Evolutionary conservation across 1,139 yeast genomes (phyloP), one percentile per base, ranked within the genome.

Genomic region (Zygosaccharomyces pseudobailii): DNA sequence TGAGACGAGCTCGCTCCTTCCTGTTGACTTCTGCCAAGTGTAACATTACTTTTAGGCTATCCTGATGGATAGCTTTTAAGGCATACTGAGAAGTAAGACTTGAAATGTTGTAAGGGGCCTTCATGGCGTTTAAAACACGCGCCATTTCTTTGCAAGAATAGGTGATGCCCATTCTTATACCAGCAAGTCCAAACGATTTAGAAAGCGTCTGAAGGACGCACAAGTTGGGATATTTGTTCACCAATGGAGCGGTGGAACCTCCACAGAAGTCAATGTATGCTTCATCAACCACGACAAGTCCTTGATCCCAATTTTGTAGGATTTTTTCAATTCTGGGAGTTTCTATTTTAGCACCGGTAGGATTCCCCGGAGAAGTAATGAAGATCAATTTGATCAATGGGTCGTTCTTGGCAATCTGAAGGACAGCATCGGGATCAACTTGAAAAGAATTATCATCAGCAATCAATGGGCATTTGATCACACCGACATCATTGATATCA

Each of bases 281-380:
- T 68, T 92, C 98, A 67, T 92, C 98, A 1, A 89, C 84, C 10
- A 90, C 84, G 8, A 92, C 80, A 31, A 90, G 66, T 3, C 96
- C 97, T 58, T 83, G 81, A 19, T 51, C 47, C 84, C 89, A 84
- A 48, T 73, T 71, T 9, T 72, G 63, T 46, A 87, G 68, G 22
- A 92, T 66, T 42, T 72, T 67, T 40, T 78, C 69, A 20, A 92
- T 69, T 23, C 71, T 68, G 0, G 65, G 67, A 7, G 75, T 72
- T 24, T 75, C 72, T 35, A 92, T 66, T 42, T 80, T 69, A 34
- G 80, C 76, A 4, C 85, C 97, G 0, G 98, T 92, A 30, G 98
- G 98, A 65, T 92, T 92, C 27, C 98, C 98, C n/a, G 98, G 98
- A 1, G 97, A 87, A n/a, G 97, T 90, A 53, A 90, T 71, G 64